A percentile compares a stretch with the other conserved stretches of the same genome.
Evolutionary conservation across 345 rosid genomes (phyloP).

Genomic region (Ricinus communis): DNA sequence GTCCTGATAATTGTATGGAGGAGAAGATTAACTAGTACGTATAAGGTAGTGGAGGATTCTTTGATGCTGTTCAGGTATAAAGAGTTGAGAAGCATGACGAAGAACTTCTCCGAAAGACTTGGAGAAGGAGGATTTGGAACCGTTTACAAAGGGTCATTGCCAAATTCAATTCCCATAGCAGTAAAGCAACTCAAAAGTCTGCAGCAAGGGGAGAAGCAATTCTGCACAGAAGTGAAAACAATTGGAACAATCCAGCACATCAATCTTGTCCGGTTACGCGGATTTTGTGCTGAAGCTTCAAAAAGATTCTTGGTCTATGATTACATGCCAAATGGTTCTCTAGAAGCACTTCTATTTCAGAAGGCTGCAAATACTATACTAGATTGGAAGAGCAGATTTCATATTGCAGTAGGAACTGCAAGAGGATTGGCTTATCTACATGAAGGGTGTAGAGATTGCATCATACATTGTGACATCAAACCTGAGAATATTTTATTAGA

Average conservation of each 20-base stretch:
- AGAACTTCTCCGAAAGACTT: constrained; percentile 68
- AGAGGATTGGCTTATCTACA: constrained; percentile 82
- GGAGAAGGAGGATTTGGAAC: constrained; percentile 95
- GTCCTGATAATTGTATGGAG: constrained; percentile 25
- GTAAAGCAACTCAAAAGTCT: constrained; percentile 79
- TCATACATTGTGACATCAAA: constrained; percentile 85
- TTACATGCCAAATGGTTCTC: constrained; percentile 74
- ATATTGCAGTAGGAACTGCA: constrained; percentile 68
- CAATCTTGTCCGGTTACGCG: constrained; percentile 75
- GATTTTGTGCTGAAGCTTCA: constrained; percentile 72
- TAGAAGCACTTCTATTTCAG: constrained; percentile 57
- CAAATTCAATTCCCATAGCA: constrained; percentile 61
- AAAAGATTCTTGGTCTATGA: constrained; percentile 66
- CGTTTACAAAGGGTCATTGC: constrained; percentile 69
- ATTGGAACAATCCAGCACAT: constrained; percentile 79
- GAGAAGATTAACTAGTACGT: constrained; percentile 28
- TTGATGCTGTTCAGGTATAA: constrained; percentile 59
- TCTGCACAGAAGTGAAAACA: constrained; percentile 68
- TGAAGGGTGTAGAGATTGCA: constrained; percentile 78
- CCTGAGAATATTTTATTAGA: constrained; percentile 84
- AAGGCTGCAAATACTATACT: constrained; percentile 31
- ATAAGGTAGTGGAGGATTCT: constrained; percentile 54
- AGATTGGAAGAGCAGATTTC: constrained; percentile 64
- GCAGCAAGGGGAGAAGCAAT: constrained; percentile 88
- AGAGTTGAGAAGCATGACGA: constrained; percentile 63